Conservation (phyloP, 2,329 filamentous ascomycete genomes). For the Trichoderma atrobrunneum region DNA sequence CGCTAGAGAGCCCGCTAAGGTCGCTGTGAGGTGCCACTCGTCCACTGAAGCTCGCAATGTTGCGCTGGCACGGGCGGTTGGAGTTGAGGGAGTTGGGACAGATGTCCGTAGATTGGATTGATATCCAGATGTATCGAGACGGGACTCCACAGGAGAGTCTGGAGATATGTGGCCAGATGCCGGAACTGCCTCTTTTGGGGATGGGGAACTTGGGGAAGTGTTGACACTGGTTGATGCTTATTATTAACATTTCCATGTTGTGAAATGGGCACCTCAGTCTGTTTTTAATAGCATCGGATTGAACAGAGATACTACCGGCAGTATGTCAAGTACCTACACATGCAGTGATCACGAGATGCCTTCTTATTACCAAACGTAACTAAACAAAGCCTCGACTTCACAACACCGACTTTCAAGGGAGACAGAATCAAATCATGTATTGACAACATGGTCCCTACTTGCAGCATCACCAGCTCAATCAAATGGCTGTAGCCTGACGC, state of each 20-base stretch:
- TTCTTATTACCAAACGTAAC: not conserved
- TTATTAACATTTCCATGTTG: not conserved
- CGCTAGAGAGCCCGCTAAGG: not conserved
- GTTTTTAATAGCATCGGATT: not conserved
- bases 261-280: too few relatives aligned
- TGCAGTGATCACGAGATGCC: not conserved
- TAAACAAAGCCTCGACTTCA: not conserved
- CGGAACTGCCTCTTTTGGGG: not conserved
- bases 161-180: not conserved
- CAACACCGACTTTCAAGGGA: not conserved
- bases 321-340: not conserved
- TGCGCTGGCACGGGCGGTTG: not conserved
- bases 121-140: not conserved
- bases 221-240: not conserved
- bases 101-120: not conserved
- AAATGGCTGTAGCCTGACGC: not conserved
- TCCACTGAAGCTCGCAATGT: not conserved
- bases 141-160: not conserved
- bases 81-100: not conserved
- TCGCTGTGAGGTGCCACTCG: not conserved
- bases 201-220: not conserved
- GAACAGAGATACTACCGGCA: too few relatives aligned
- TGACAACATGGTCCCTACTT: not conserved
- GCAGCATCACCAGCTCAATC: not conserved
- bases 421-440: not conserved